Conservation (phyloP, 345 rosid species). For the Clausena lansium region DNA sequence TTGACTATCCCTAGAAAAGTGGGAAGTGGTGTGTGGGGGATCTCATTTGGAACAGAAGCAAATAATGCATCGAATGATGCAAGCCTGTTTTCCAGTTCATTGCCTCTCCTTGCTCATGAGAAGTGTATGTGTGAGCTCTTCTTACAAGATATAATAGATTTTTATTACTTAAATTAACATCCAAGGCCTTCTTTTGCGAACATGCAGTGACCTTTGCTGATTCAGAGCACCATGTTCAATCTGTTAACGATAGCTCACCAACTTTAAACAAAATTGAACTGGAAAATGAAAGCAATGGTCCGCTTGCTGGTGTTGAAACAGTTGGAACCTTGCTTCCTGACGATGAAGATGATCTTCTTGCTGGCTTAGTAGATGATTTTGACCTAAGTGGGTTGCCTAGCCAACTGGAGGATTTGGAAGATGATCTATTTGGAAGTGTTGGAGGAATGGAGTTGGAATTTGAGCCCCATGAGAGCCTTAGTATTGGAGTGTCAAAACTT, state of each 20-base stretch:
- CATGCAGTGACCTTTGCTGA: conserved; percentile 66
- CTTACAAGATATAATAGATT: conserved; percentile 4
- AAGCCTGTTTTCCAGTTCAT: conserved; percentile 74
- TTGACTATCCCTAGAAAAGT: conserved; percentile 29
- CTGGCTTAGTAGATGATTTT: conserved; percentile 80
- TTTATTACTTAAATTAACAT: neutral
- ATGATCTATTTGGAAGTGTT: conserved; percentile 80
- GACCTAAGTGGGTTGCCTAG: conserved; percentile 60
- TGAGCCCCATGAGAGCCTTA: conserved; percentile 55
- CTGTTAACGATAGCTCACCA: conserved; percentile 54
- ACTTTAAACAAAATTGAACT: conserved; percentile 35
- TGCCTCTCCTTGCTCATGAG: conserved; percentile 80
- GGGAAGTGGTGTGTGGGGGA: conserved; percentile 53
- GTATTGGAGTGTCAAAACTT: conserved; percentile 43
- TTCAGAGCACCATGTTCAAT: conserved; percentile 38
- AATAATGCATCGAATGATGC: conserved; percentile 57
- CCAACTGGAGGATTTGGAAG: conserved; percentile 75
- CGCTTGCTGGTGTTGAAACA: conserved; percentile 49
- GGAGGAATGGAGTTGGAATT: conserved; percentile 89
- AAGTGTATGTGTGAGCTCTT: conserved; percentile 46
- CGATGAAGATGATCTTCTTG: conserved; percentile 83
- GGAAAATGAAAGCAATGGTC: conserved; percentile 51
- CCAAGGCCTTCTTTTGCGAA: conserved; percentile 21
- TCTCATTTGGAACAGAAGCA: conserved; percentile 31
- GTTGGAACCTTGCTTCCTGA: conserved; percentile 66